These are phyloP conservation scores for Eruca vesicaria DNA, from an alignment of 441 rosid genomes.

Conservation along the genomic window DNA sequence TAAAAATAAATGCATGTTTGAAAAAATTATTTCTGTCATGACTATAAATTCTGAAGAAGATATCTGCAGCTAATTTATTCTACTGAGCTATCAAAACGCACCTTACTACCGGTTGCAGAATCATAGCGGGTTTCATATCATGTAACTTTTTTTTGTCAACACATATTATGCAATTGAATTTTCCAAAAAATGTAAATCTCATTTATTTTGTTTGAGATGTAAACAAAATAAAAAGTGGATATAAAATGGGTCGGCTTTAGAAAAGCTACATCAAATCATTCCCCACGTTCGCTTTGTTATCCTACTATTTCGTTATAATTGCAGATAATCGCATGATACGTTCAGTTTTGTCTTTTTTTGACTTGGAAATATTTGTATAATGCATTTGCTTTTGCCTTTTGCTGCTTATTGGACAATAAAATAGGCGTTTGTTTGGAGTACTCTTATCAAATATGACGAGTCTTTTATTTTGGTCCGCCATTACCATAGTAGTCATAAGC, in stretches of 20 bases:
- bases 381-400: neutral
- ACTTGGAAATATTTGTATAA: neutral
- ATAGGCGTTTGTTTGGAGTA: constrained; percentile 6
- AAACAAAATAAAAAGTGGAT: neutral
- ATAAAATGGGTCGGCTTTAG: constrained; percentile 4
- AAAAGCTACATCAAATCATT: constrained; percentile 31
- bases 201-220: neutral
- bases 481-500: neutral
- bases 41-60: neutral
- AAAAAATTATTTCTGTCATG: neutral
- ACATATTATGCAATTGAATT: too few species aligned
- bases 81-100: neutral
- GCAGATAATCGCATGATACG: constrained; percentile 18
- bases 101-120: neutral
- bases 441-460: neutral
- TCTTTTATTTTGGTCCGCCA: neutral
- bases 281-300: constrained; percentile 33
- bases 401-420: constrained; percentile 16
- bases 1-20: too few species aligned
- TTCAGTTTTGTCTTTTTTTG: constrained; percentile 18
- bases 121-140: neutral
- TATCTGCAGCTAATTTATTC: neutral
- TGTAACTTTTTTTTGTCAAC: too few species aligned
- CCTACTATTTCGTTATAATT: constrained; percentile 29
- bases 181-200: neutral